Base-by-base conservation (phyloP, 495 filamentous ascomycete genomes). In the Paragyromitra xinjiangensis region DNA sequence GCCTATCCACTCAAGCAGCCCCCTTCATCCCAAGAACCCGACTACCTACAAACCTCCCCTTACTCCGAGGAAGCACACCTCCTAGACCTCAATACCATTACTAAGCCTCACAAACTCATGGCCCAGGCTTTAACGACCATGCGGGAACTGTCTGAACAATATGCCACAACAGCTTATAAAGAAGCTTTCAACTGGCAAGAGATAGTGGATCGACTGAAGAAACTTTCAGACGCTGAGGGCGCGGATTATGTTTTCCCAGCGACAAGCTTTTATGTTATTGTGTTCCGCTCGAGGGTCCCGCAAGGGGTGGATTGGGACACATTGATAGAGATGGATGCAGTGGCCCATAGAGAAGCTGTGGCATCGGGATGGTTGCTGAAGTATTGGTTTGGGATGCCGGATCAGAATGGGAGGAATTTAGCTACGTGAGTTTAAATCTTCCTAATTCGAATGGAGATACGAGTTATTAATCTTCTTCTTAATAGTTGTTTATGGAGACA, bases 351-450 rank as follows among this genome's bases (percentile, higher is more conserved):
- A 37, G 93, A 97, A 83, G 94, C 94, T 11, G 90, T 88, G 4
- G 85, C 85, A 44, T 91, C 90, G 77, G 93, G 93, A 1, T 94
- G 94, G n/a, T 86, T 97, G 81, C 84, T 97, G 80, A 95, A 96
- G 88, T 94, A 94, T 84, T 95, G 93, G 92, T 94, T 92, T 82
- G 92, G 92, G 14, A 83, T 83, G 39, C 91, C 91, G 42, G 88
- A 93, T 84, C 85, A 82, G 44, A 82, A 90, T 42, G 86, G 87
- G 29, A 85, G 86, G 80, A 94, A 94, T 83, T 83, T 94, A 73
- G 92, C 92, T 61, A 94, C 92, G 74, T 78, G 9, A 45, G 73
- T 78, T 56, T 16, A 40, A 1, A 6, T 12, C 44, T 39, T 39
- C 29, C 55, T 48, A 3, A 3, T 42, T 24, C 1, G 16, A 29